Evolutionary conservation across 768 basidiomycete genomes (phyloP).

Genomic region (Trametopsis cervina): DNA sequence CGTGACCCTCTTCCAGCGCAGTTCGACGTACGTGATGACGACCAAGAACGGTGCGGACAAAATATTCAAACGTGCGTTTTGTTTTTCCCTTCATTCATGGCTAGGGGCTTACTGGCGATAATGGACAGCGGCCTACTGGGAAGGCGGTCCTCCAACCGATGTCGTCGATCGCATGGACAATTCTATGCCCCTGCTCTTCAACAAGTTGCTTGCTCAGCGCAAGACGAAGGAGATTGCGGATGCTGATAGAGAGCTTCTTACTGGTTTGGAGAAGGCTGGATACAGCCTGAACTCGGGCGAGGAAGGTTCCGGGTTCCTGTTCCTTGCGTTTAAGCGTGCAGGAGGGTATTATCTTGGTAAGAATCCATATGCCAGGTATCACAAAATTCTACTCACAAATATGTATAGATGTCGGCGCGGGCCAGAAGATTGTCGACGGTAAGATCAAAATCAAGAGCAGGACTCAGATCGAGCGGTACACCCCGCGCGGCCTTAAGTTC

Average conservation of each 20-base stretch:
- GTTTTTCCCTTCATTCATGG: neutral
- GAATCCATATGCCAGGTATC: neutral
- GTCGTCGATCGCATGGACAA: slow-evolving; percentile 48
- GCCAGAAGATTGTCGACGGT: slow-evolving; percentile 56
- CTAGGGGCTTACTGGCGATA: no score
- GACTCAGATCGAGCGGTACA: slow-evolving; percentile 23
- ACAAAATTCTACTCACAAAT: neutral
- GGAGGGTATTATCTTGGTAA: slow-evolving; percentile 70
- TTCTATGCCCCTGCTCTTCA: slow-evolving; percentile 36
- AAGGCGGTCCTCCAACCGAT: slow-evolving; percentile 40
- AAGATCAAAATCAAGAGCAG: slow-evolving; percentile 69
- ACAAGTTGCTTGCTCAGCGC: slow-evolving; percentile 25
- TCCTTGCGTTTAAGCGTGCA: slow-evolving; percentile 38
- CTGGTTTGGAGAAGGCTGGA: slow-evolving; percentile 48
- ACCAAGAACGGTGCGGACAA: slow-evolving; percentile 30
- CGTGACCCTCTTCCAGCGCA: slow-evolving; percentile 54
- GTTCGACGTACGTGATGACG: slow-evolving; percentile 40
- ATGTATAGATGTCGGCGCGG: slow-evolving; percentile 45
- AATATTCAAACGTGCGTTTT: slow-evolving; percentile 22
- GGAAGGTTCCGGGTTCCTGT: slow-evolving; percentile 43
- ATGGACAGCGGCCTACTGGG: slow-evolving; percentile 31
- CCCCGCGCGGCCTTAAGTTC: slow-evolving; percentile 17
- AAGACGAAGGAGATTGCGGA: slow-evolving; percentile 27
- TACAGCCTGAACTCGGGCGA: slow-evolving; percentile 49
- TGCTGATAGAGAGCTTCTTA: slow-evolving; percentile 34